Evolutionary conservation across 208 protist species (phyloP).

Genomic region (Crithidia expoeki): DNA sequence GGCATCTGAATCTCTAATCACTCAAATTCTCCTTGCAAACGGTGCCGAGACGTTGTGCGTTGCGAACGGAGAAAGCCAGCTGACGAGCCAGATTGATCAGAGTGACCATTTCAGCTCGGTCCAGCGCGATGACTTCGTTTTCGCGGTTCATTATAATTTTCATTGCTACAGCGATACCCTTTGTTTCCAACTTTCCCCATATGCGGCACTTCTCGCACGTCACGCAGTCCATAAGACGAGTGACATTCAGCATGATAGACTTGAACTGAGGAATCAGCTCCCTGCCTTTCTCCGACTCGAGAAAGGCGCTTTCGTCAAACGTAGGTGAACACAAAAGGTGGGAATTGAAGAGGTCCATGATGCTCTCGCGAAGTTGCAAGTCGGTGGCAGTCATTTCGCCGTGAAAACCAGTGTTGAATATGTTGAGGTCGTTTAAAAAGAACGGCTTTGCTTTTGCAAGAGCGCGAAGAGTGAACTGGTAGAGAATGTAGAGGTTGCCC

Average conservation of each 20-base stretch:
- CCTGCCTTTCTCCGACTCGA: slow-evolving; percentile 59
- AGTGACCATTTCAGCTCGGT: slow-evolving; percentile 78
- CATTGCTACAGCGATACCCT: slow-evolving; percentile 84
- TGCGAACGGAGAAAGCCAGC: slow-evolving; percentile 79
- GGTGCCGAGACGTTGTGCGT: slow-evolving; percentile 25
- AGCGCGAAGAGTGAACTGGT: slow-evolving; percentile 87
- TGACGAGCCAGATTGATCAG: slow-evolving; percentile 85
- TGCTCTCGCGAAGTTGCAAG: slow-evolving; percentile 41
- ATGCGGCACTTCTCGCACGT: slow-evolving; percentile 93
- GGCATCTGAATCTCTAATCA: not conserved
- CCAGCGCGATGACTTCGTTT: slow-evolving; percentile 29
- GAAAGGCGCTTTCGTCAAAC: slow-evolving; percentile 85
- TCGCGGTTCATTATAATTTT: slow-evolving; percentile 73
- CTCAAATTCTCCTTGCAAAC: slow-evolving; percentile 17
- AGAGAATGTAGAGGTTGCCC: slow-evolving; percentile 88
- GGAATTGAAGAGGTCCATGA: slow-evolving; percentile 67
- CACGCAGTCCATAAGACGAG: slow-evolving; percentile 91
- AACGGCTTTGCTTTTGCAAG: slow-evolving; percentile 69
- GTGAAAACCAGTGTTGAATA: slow-evolving; percentile 57
- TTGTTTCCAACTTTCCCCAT: slow-evolving; percentile 91
- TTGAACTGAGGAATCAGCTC: slow-evolving; percentile 78
- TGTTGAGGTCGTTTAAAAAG: slow-evolving; percentile 55
- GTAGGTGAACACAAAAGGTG: slow-evolving; percentile 66
- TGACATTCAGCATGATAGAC: slow-evolving; percentile 80
- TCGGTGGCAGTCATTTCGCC: slow-evolving; percentile 54